These are phyloP conservation scores for Priceomyces melissophilus DNA, from an alignment of 805 yeast species.

Conservation along the genomic window DNA sequence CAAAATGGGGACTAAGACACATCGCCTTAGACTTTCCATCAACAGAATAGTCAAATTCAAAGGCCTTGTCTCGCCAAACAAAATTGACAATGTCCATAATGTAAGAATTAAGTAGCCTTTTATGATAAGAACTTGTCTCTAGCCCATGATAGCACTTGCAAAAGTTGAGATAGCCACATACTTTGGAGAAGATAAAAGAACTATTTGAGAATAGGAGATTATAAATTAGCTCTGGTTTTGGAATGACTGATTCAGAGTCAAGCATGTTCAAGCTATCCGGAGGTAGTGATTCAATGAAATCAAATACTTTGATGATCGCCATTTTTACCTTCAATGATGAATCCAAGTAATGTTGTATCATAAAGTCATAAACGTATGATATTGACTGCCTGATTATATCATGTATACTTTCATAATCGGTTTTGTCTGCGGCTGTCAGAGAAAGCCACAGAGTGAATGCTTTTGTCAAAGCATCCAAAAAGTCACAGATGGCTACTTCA, in stretches of 20 bases:
- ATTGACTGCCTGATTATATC: slow-evolving; percentile 6
- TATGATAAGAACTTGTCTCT: slow-evolving; percentile 14
- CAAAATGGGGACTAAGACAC: slow-evolving; percentile 31
- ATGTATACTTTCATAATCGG: too few relatives aligned
- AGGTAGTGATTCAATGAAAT: slow-evolving; percentile 12
- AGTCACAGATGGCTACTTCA: not conserved
- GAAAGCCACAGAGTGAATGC: slow-evolving; percentile 8
- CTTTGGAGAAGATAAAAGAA: slow-evolving; percentile 43
- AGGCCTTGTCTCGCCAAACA: slow-evolving; percentile 55
- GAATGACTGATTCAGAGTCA: slow-evolving; percentile 20
- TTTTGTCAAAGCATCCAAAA: slow-evolving; percentile 5
- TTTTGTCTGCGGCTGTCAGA: not conserved
- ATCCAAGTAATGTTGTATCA: slow-evolving; percentile 3
- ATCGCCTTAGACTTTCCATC: slow-evolving; percentile 37
- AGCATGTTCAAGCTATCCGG: slow-evolving; percentile 7
- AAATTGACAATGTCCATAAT: slow-evolving; percentile 56
- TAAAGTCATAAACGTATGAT: slow-evolving; percentile 6
- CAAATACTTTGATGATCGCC: slow-evolving; percentile 11
- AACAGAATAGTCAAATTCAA: slow-evolving; percentile 27
- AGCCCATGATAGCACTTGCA: slow-evolving; percentile 33
- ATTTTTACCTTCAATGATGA: slow-evolving; percentile 8
- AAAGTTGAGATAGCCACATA: slow-evolving; percentile 45
- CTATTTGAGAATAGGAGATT: slow-evolving; percentile 37
- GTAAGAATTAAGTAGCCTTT: slow-evolving; percentile 43
- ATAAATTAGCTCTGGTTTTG: slow-evolving; percentile 40